Evolutionary conservation across 2,329 filamentous ascomycete species (phyloP).

Genomic region (Bipolaris gigantea): DNA sequence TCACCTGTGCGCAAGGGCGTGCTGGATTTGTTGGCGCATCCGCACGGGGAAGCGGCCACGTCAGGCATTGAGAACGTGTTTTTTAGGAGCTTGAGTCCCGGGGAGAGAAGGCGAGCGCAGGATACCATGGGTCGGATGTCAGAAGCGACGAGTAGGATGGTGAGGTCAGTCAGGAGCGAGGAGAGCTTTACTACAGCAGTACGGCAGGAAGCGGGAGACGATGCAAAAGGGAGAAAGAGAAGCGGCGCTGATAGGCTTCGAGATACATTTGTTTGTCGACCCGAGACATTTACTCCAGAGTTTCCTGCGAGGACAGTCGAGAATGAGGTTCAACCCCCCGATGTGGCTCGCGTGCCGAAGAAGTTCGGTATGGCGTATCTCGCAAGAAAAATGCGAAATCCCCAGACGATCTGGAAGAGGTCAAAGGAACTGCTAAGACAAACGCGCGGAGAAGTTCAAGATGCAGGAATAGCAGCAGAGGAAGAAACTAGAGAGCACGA

Average conservation of each 20-base stretch:
- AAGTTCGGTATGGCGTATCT: constrained; percentile 3
- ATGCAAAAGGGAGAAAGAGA: background rate
- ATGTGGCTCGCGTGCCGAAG: background rate
- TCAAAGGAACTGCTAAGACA: background rate
- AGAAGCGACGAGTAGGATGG: background rate
- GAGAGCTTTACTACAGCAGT: background rate
- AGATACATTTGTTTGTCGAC: background rate
- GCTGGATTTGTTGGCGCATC: background rate
- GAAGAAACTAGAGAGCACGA: background rate
- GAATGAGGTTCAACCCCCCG: background rate
- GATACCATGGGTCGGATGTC: background rate
- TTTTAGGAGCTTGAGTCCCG: background rate
- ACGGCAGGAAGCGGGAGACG: background rate
- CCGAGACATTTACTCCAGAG: background rate
- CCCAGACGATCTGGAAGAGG: background rate
- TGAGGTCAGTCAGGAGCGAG: background rate
- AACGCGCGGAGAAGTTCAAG: background rate
- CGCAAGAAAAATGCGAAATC: background rate
- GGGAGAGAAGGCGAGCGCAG: background rate
- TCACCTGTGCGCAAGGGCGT: background rate
- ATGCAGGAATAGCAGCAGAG: background rate
- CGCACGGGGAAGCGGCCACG: background rate
- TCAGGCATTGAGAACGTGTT: background rate
- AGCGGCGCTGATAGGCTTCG: background rate
- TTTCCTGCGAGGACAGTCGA: background rate